phyloP scores from a whole-genome alignment of 2,329 filamentous ascomycete species.

The Emmonsia crescens region DNA sequence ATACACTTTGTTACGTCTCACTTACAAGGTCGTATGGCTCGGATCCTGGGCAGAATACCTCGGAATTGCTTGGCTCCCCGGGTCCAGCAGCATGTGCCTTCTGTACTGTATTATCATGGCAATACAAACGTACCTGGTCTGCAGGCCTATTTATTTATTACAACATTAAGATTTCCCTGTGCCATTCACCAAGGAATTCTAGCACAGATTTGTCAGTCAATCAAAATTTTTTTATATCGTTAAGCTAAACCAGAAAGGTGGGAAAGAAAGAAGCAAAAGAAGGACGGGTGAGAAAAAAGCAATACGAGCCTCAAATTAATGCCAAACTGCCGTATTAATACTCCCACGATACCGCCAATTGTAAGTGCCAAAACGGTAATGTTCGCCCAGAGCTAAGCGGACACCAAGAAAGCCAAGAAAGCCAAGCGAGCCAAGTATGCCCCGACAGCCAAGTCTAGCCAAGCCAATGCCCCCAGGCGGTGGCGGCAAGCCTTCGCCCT shows the following conservation, averaged over 20 bases:
- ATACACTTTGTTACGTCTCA: neutral
- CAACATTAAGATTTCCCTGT: too few relatives aligned
- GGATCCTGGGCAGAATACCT: neutral
- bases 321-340: constrained; percentile 10
- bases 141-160: neutral
- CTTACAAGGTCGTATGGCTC: neutral
- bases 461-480: neutral
- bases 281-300: neutral
- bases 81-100: neutral
- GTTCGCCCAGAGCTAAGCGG: constrained; percentile 7
- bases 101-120: neutral
- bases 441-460: constrained; percentile 11
- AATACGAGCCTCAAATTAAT: neutral
- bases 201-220: too few relatives aligned
- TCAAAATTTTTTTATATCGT: too few relatives aligned
- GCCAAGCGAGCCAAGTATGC: constrained; percentile 9
- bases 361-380: too few relatives aligned
- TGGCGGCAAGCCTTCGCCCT: neutral
- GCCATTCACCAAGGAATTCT: too few relatives aligned
- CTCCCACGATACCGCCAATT: too few relatives aligned
- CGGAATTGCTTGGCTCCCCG: neutral
- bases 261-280: too few relatives aligned
- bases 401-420: neutral
- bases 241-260: neutral
- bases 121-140: neutral